Evolutionary conservation across 768 basidiomycete species (phyloP).

Genomic region (Suillus decipiens): DNA sequence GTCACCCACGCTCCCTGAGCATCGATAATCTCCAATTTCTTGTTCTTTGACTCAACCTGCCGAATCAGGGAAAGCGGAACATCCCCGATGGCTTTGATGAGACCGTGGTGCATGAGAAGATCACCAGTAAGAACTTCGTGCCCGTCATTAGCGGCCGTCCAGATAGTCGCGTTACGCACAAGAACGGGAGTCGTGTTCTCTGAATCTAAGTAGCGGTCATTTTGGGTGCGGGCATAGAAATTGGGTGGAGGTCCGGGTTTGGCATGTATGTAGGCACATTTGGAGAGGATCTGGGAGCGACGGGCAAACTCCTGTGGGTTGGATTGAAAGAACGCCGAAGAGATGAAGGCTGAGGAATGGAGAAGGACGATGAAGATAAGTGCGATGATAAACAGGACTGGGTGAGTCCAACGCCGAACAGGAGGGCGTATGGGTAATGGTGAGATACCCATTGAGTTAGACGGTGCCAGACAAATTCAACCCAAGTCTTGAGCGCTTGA

Average conservation of each 20-base stretch:
- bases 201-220: conserved; percentile 60
- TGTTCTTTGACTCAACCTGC: conserved; percentile 28
- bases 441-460: conserved; percentile 1
- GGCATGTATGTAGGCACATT: conserved; percentile 45
- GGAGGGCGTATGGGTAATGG: neutral
- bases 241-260: conserved; percentile 45
- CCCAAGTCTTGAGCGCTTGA: neutral
- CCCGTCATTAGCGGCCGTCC: conserved; percentile 77
- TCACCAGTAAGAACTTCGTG: conserved; percentile 65
- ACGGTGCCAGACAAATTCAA: neutral
- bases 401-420: neutral
- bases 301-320: conserved; percentile 14
- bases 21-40: conserved; percentile 54
- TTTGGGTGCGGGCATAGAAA: conserved; percentile 52
- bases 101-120: conserved; percentile 67
- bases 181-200: conserved; percentile 60
- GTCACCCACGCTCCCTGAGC: conserved; percentile 76
- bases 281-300: conserved; percentile 34
- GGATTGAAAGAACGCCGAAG: neutral
- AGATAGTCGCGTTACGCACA: conserved; percentile 77
- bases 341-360: neutral
- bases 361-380: neutral
- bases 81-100: conserved; percentile 62
- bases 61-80: conserved; percentile 30
- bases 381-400: neutral